Evolutionary conservation across 345 rosid genomes (phyloP).

Genomic region (Arabidopsis thaliana): DNA sequence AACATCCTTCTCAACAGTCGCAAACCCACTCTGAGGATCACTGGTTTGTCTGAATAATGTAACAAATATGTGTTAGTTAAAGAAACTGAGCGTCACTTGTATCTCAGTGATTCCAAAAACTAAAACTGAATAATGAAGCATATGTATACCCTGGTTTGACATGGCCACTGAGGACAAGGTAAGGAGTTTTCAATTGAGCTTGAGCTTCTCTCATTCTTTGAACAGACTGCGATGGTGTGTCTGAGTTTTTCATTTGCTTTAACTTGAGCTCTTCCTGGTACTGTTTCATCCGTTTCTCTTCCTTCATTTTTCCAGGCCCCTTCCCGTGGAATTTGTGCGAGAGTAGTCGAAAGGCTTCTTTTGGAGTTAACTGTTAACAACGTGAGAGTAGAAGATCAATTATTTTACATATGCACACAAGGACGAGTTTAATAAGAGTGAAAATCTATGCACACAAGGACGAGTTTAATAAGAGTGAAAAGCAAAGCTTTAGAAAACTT

Average conservation of each 20-base stretch:
- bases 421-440: neutral
- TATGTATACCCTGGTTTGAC: constrained; percentile 85
- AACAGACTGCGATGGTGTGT: constrained; percentile 89
- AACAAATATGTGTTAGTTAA: constrained; percentile 24
- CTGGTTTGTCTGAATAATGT: constrained; percentile 70
- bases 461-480: constrained; percentile 1
- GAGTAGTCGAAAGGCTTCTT: constrained; percentile 80
- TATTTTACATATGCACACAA: constrained; percentile 14
- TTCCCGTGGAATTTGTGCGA: constrained; percentile 98
- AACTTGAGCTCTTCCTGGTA: constrained; percentile 87
- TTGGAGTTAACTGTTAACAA: constrained; percentile 78
- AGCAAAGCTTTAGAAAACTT: constrained; percentile 51
- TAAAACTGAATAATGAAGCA: constrained; percentile 24
- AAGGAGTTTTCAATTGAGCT: constrained; percentile 82
- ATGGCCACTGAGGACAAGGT: constrained; percentile 96
- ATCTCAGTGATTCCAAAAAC: neutral
- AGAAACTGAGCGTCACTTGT: neutral
- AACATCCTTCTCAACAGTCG: constrained; percentile 84
- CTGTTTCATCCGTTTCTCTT: constrained; percentile 94
- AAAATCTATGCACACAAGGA: constrained; percentile 12
- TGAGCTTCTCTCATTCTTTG: constrained; percentile 98
- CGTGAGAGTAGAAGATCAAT: neutral
- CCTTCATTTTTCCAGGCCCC: constrained; percentile 99
- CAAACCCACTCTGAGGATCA: constrained; percentile 89
- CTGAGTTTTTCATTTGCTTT: constrained; percentile 98